A percentile compares a stretch with the other conserved stretches of the same genome.
phyloP scores from a whole-genome alignment of 2,329 filamentous ascomycete genomes.

The Leptographium radiaticola region DNA sequence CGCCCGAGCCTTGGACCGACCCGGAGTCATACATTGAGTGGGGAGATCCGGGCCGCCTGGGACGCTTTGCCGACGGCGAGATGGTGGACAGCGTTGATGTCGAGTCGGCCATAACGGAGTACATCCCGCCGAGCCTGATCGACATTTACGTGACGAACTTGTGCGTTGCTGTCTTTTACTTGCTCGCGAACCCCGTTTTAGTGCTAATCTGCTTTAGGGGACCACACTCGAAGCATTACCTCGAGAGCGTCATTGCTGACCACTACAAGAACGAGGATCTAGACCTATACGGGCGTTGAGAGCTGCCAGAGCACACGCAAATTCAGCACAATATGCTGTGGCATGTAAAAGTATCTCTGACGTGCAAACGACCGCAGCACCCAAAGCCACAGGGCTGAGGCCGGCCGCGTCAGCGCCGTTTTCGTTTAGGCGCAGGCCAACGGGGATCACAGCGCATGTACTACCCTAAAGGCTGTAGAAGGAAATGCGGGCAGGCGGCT shows the following conservation, averaged over 20 bases:
- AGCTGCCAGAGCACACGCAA: neutral
- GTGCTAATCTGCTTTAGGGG: constrained; percentile 13
- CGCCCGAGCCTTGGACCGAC: constrained; percentile 76
- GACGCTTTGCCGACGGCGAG: constrained; percentile 65
- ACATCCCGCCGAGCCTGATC: constrained; percentile 62
- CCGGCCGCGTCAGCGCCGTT: neutral
- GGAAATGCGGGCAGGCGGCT: no score
- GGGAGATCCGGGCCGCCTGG: constrained; percentile 64
- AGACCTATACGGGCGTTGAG: neutral
- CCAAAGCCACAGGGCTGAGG: neutral
- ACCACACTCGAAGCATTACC: constrained; percentile 18
- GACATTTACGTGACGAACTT: constrained; percentile 80
- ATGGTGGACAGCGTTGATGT: constrained; percentile 69
- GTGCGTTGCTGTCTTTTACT: constrained; percentile 13
- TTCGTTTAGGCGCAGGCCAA: neutral
- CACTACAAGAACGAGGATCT: constrained; percentile 17
- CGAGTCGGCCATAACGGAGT: constrained; percentile 69
- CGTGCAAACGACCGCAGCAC: neutral
- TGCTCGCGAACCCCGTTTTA: neutral
- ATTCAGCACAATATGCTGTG: neutral
- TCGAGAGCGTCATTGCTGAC: constrained; percentile 17
- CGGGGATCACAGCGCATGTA: no score
- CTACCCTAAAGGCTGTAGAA: no score
- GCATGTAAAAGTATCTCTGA: neutral
- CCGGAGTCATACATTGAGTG: constrained; percentile 75